These are phyloP conservation scores for Mycena rosella DNA, from an alignment of 768 basidiomycete species.

Conservation along the genomic window DNA sequence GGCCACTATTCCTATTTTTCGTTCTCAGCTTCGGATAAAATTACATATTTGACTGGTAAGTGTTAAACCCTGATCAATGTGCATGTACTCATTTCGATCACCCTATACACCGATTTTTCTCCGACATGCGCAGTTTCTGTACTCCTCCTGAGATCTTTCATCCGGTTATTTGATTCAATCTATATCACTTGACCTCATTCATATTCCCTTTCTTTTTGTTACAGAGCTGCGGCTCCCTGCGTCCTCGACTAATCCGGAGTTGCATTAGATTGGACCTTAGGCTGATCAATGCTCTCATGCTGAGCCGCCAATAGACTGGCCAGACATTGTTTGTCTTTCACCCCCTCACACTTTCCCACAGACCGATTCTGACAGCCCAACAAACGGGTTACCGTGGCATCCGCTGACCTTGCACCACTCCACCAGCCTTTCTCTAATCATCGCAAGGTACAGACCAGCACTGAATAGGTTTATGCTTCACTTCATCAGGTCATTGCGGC, in stretches of 20 bases:
- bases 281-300: conserved; percentile 11
- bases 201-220: conserved; percentile 9
- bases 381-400: conserved; percentile 17
- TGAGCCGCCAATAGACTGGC: conserved; percentile 2
- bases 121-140: conserved; percentile 9
- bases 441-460: conserved; percentile 4
- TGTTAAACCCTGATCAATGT: conserved; percentile 12
- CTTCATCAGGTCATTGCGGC: conserved; percentile 10
- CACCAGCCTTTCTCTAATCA: conserved; percentile 11
- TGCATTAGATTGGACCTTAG: conserved; percentile 7
- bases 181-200: conserved; percentile 14
- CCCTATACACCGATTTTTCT: conserved; percentile 11
- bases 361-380: conserved; percentile 13
- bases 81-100: conserved; percentile 16
- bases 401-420: conserved; percentile 7
- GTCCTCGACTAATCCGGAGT: conserved; percentile 4
- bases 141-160: conserved; percentile 12
- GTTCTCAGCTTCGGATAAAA: conserved; percentile 11
- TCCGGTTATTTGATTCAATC: conserved; percentile 31
- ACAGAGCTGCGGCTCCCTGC: conserved; percentile 11
- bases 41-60: conserved; percentile 9
- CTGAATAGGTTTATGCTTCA: conserved; percentile 9
- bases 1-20: conserved; percentile 6
- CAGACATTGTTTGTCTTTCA: conserved; percentile 17
- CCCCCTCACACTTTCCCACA: conserved; percentile 8